These are phyloP conservation scores for Filobasidium floriforme DNA, from an alignment of 768 basidiomycete genomes.

Conservation along the genomic window DNA sequence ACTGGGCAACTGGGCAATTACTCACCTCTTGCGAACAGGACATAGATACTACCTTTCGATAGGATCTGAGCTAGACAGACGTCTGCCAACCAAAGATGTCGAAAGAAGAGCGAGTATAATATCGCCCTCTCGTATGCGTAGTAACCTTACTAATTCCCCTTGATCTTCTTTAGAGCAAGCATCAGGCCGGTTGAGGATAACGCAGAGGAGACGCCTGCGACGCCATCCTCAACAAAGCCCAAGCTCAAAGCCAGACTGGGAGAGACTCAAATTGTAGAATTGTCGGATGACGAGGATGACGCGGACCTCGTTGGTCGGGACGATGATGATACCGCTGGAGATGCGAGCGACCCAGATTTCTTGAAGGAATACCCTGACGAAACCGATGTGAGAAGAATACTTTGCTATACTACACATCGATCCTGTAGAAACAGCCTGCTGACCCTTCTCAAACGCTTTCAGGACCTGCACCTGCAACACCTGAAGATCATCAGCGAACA, in stretches of 20 bases:
- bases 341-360: slow-evolving; percentile 51
- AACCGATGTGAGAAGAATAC: slow-evolving; percentile 57
- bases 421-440: not conserved
- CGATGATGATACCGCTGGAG: slow-evolving; percentile 33
- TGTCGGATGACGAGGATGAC: slow-evolving; percentile 54
- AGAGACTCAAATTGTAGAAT: slow-evolving; percentile 33
- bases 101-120: too few species aligned
- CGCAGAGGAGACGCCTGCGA: too few species aligned
- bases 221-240: slow-evolving; percentile 1
- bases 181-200: too few species aligned
- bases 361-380: slow-evolving; percentile 74
- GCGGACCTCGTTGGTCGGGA: slow-evolving; percentile 41
- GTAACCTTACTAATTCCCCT: too few species aligned
- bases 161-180: too few species aligned
- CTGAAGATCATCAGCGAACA: slow-evolving; percentile 57
- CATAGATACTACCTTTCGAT: too few species aligned
- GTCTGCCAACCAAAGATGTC: too few species aligned
- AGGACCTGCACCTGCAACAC: slow-evolving; percentile 86
- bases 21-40: too few species aligned
- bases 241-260: slow-evolving; percentile 41
- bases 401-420: not conserved
- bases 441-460: slow-evolving; percentile 7
- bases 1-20: too few species aligned
- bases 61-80: too few species aligned
- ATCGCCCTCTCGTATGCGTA: too few species aligned